Conservation (phyloP, 2,329 filamentous ascomycete species). For the Peltaster fructicola region DNA sequence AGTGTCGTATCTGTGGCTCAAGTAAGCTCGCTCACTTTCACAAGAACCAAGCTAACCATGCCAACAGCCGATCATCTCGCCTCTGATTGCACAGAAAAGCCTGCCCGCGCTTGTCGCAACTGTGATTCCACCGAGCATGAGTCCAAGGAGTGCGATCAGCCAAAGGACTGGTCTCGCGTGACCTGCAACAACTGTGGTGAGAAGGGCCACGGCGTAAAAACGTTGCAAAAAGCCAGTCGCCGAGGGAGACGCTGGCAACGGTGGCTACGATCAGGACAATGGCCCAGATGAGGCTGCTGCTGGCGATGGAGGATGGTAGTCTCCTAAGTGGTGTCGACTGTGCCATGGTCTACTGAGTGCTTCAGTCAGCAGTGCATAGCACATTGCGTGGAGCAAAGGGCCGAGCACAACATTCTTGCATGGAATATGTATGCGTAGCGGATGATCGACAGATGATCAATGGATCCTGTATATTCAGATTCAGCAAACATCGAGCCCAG, state of each 20-base stretch:
- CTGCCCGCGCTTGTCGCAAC: constrained; percentile 22
- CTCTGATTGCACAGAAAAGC: constrained; percentile 16
- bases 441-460: no score
- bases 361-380: no score
- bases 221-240: constrained; percentile 11
- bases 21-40: not conserved
- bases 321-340: no score
- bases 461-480: no score
- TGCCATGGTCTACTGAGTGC: no score
- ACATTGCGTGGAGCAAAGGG: no score
- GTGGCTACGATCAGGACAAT: no score
- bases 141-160: constrained; percentile 11
- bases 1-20: constrained; percentile 18
- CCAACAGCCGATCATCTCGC: constrained; percentile 17
- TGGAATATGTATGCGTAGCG: no score
- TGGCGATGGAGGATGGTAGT: no score
- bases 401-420: no score
- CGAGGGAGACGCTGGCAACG: constrained; percentile 4
- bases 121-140: constrained; percentile 22
- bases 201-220: constrained; percentile 13
- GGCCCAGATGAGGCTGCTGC: no score
- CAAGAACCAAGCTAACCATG: not conserved
- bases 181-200: constrained; percentile 29
- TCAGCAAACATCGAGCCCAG: no score
- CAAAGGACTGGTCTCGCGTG: constrained; percentile 23